Evolutionary conservation across 78 protist genomes (phyloP).

Genomic region (Bigelowiella natans): DNA sequence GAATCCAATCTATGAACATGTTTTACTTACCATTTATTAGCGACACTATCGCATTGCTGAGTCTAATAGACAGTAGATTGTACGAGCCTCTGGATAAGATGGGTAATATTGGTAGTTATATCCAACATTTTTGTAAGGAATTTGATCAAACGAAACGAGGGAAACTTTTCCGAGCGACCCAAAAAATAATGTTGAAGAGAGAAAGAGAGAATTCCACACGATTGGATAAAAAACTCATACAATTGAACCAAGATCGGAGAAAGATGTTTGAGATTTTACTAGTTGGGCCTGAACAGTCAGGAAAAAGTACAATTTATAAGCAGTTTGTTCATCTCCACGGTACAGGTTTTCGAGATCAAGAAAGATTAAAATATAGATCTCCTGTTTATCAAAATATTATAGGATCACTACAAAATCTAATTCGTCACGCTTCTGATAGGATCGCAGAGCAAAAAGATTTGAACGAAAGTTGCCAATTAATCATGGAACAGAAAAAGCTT

Average conservation of each 20-base stretch:
- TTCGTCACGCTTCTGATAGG: not conserved
- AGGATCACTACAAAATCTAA: not conserved
- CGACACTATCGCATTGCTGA: not conserved
- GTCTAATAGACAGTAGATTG: not conserved
- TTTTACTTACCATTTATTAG: not conserved
- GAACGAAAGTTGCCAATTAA: not conserved
- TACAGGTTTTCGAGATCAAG: not conserved
- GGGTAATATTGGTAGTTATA: not conserved
- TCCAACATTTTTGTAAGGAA: not conserved
- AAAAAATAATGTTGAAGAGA: not conserved
- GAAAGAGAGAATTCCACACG: not conserved
- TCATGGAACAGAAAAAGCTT: not conserved
- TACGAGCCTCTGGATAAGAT: not conserved
- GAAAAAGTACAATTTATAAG: not conserved
- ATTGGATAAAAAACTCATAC: not conserved
- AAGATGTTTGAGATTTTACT: not conserved
- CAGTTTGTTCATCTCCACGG: not conserved
- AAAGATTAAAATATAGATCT: not conserved
- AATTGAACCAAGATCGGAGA: no score
- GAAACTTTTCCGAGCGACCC: not conserved
- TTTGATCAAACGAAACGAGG: not conserved
- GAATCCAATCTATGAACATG: no score
- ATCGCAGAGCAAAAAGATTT: not conserved
- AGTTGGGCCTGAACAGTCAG: not conserved
- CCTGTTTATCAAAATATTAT: not conserved